These are phyloP conservation scores for Viscum album DNA, from an alignment of 177 flowering plant species.

Conservation along the genomic window DNA sequence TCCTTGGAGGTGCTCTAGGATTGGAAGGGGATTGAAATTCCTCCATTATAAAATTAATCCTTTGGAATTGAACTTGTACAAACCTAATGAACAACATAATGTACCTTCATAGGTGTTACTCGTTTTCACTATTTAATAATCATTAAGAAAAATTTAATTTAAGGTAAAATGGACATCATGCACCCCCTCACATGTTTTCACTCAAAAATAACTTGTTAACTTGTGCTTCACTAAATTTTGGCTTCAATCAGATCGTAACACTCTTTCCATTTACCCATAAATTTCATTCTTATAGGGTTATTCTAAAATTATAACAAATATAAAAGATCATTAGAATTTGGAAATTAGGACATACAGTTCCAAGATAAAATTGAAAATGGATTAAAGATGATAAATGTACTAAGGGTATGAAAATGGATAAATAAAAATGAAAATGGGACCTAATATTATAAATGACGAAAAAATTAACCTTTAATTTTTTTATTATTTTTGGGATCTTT, in stretches of 20 bases:
- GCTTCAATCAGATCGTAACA: neutral
- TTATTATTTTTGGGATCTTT: too few species aligned
- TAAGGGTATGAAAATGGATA: neutral
- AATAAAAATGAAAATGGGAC: neutral
- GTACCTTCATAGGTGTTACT: neutral
- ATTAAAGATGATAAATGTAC: neutral
- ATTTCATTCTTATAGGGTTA: neutral
- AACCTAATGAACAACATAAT: neutral
- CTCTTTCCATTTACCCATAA: neutral
- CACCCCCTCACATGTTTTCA: neutral
- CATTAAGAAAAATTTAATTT: neutral
- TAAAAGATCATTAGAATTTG: neutral
- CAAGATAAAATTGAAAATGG: neutral
- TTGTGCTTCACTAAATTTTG: neutral
- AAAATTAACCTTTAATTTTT: too few species aligned
- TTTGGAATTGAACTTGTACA: neutral
- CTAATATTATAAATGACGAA: too few species aligned
- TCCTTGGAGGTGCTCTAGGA: neutral
- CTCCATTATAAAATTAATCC: neutral
- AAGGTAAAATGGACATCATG: neutral
- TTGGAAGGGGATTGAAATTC: neutral
- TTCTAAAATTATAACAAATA: too few species aligned
- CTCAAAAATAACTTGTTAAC: neutral
- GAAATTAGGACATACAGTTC: neutral
- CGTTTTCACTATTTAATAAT: neutral